phyloP scores from a whole-genome alignment of 2,329 filamentous ascomycete species.

The Hymenoscyphus occultus region DNA sequence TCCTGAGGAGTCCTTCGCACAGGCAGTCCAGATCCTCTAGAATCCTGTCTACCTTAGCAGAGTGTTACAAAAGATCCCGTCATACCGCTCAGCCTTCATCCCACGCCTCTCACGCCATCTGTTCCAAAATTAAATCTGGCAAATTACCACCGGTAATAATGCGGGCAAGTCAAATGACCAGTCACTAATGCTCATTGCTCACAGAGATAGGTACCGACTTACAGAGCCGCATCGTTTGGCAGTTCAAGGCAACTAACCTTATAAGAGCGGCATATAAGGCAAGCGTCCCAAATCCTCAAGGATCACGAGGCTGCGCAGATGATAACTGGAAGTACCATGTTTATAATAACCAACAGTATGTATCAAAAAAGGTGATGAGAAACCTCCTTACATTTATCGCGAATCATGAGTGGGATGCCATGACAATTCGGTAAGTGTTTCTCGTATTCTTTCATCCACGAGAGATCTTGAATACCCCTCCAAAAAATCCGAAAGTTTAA shows the following conservation, averaged over 20 bases:
- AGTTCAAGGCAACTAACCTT: background rate
- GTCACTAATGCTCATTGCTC: background rate
- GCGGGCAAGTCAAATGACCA: constrained; percentile 2
- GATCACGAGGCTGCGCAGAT: background rate
- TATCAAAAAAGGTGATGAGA: background rate
- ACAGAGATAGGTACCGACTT: background rate
- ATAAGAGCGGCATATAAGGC: background rate
- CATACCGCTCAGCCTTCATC: background rate
- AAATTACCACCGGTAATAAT: constrained; percentile 3
- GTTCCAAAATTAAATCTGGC: constrained; percentile 5
- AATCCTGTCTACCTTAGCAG: constrained; percentile 2
- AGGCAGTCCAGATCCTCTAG: constrained; percentile 11
- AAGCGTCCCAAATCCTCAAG: background rate
- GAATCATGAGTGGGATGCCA: background rate
- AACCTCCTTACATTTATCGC: background rate
- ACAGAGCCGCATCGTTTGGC: constrained; percentile 5
- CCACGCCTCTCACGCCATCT: background rate
- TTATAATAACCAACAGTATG: background rate
- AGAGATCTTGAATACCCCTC: background rate
- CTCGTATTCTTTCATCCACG: background rate
- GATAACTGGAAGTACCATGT: background rate
- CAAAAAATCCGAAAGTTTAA: background rate
- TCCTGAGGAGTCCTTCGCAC: background rate
- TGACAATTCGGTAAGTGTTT: background rate
- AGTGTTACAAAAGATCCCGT: background rate